phyloP scores from a whole-genome alignment of 169 alveolate genomes.

The Cryptosporidium canis region DNA sequence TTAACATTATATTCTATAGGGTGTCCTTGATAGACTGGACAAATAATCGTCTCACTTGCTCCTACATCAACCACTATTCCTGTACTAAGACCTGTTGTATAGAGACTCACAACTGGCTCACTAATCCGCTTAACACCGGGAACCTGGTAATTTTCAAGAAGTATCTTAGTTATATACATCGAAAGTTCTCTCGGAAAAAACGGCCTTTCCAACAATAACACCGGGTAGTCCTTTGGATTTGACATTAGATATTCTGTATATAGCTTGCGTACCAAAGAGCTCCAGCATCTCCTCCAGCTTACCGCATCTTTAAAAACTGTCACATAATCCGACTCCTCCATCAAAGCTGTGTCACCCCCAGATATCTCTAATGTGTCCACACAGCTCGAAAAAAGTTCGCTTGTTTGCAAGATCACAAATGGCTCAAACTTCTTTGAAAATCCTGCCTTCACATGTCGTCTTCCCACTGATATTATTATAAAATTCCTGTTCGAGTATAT shows the following conservation, averaged over 20 bases:
- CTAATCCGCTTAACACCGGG: slow-evolving; percentile 19
- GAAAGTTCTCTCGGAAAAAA: slow-evolving; percentile 44
- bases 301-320: slow-evolving; percentile 11
- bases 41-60: slow-evolving; percentile 39
- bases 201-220: slow-evolving; percentile 34
- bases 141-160: slow-evolving; percentile 2
- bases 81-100: slow-evolving; percentile 29
- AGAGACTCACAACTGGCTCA: slow-evolving; percentile 48
- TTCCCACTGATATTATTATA: slow-evolving; percentile 37
- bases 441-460: slow-evolving; percentile 61
- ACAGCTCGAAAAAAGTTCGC: slow-evolving; percentile 22
- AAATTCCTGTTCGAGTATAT: background rate
- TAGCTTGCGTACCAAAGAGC: slow-evolving; percentile 10
- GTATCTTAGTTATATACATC: background rate
- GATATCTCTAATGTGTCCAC: slow-evolving; percentile 21
- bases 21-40: slow-evolving; percentile 39
- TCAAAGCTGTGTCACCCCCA: background rate
- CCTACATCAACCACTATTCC: slow-evolving; percentile 71
- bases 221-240: slow-evolving; percentile 64
- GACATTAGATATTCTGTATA: slow-evolving; percentile 34
- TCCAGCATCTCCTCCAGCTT: slow-evolving; percentile 36
- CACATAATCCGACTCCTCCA: background rate
- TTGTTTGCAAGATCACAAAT: slow-evolving; percentile 31
- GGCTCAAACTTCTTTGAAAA: slow-evolving; percentile 45
- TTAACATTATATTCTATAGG: slow-evolving; percentile 22